Evolutionary conservation across 331 rosid genomes (phyloP).

Genomic region (Phaseolus coccineus): DNA sequence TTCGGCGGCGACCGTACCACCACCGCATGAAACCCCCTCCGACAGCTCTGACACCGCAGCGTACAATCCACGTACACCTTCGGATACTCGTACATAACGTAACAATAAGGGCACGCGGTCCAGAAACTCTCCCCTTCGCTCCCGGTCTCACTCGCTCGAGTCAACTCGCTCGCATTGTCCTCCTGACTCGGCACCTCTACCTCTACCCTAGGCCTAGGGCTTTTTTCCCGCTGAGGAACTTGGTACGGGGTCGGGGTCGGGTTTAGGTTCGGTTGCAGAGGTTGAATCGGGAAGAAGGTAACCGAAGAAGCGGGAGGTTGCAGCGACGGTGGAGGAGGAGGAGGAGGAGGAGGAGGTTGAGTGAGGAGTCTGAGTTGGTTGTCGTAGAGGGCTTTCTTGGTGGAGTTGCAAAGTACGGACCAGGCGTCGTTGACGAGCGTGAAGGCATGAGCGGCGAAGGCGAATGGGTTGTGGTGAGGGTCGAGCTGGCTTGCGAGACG

Average conservation of each 20-base stretch:
- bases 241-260: neutral
- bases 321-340: neutral
- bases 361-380: conserved; percentile 56
- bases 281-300: neutral
- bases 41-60: conserved; percentile 82
- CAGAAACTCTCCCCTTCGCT: conserved; percentile 60
- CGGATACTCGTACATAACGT: conserved; percentile 74
- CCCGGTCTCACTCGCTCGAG: conserved; percentile 35
- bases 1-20: conserved; percentile 73
- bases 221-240: neutral
- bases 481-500: conserved; percentile 77
- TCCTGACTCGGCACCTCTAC: conserved; percentile 44
- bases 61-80: conserved; percentile 76
- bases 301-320: neutral
- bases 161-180: conserved; percentile 50
- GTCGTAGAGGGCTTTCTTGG: conserved; percentile 69
- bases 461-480: conserved; percentile 68
- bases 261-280: neutral
- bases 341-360: conserved; percentile 38
- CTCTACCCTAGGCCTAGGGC: conserved; percentile 45
- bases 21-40: conserved; percentile 76
- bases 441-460: conserved; percentile 73
- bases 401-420: conserved; percentile 70
- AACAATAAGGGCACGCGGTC: conserved; percentile 98
- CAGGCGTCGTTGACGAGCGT: conserved; percentile 81